phyloP scores from a whole-genome alignment of 2,329 filamentous ascomycete species.

The Nigrospora oryzae region DNA sequence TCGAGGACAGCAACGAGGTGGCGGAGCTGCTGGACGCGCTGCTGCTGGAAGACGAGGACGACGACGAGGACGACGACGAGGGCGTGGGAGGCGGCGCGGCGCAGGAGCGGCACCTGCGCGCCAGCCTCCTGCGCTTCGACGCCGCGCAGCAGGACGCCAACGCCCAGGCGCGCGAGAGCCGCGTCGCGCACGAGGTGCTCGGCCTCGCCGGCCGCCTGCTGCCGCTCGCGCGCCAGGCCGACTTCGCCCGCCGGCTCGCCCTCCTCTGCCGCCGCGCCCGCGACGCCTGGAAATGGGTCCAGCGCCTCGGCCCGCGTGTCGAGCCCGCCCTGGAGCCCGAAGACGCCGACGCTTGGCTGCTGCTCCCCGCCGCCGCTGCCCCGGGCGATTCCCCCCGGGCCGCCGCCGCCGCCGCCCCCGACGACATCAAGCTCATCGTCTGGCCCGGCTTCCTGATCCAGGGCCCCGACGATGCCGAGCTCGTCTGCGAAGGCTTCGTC shows the following conservation, averaged over 20 bases:
- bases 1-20: not conserved
- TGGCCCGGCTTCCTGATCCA: slow-evolving; percentile 5
- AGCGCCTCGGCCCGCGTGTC: not conserved
- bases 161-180: not conserved
- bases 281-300: not conserved
- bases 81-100: no score
- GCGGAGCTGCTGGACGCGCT: not conserved
- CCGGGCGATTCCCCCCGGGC: not conserved
- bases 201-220: not conserved
- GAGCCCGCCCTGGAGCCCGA: not conserved
- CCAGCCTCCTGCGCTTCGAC: not conserved
- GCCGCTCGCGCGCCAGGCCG: not conserved
- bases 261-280: not conserved
- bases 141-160: not conserved
- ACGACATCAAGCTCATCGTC: slow-evolving; percentile 2
- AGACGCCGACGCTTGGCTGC: not conserved
- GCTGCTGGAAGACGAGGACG: not conserved
- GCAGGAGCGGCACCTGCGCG: not conserved
- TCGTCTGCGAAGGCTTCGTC: slow-evolving; percentile 4
- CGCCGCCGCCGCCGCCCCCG: no score
- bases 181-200: not conserved
- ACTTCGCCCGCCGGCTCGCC: not conserved
- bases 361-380: not conserved
- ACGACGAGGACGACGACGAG: not conserved
- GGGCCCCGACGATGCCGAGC: slow-evolving; percentile 3